A percentile compares a stretch with the other conserved stretches of the same genome.
These are phyloP conservation scores for Curvularia verruculosa DNA, from an alignment of 2,329 filamentous ascomycete genomes.

Conservation along the genomic window DNA sequence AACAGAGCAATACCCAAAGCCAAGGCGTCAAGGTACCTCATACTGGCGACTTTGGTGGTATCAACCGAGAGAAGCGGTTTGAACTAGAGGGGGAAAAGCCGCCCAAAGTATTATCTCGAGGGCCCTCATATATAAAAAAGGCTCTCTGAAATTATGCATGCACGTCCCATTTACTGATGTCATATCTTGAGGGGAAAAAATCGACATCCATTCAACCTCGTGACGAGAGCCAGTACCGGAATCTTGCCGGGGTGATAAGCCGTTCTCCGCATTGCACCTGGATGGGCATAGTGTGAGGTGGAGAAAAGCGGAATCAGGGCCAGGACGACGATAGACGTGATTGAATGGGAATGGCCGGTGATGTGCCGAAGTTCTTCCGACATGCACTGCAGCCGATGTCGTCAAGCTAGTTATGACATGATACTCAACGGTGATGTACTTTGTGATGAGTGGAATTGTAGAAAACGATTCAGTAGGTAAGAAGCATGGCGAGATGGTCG, in stretches of 20 bases:
- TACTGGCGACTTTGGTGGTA: neutral
- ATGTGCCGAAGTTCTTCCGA: neutral
- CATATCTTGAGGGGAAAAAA: conserved; percentile 6
- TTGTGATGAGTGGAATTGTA: neutral
- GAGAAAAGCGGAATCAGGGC: conserved; percentile 1
- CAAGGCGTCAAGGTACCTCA: conserved; percentile 11
- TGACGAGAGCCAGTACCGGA: conserved; percentile 16
- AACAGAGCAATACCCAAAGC: conserved; percentile 17
- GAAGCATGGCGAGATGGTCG: neutral
- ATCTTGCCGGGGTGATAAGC: conserved; percentile 13
- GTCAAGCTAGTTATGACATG: neutral
- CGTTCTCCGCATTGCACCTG: conserved; percentile 24
- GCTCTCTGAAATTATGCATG: neutral
- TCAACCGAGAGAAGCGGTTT: neutral
- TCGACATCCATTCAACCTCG: conserved; percentile 9
- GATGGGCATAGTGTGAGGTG: conserved; percentile 21
- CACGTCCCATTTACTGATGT: conserved; percentile 1
- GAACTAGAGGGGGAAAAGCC: neutral
- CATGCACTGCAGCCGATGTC: neutral
- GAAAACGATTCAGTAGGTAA: neutral
- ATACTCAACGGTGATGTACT: no score
- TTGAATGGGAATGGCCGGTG: neutral
- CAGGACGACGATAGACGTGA: neutral
- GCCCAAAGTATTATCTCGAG: neutral
- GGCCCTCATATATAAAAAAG: neutral